These are phyloP conservation scores for Hypholoma fasciculare DNA, from an alignment of 768 basidiomycete species.

Conservation along the genomic window DNA sequence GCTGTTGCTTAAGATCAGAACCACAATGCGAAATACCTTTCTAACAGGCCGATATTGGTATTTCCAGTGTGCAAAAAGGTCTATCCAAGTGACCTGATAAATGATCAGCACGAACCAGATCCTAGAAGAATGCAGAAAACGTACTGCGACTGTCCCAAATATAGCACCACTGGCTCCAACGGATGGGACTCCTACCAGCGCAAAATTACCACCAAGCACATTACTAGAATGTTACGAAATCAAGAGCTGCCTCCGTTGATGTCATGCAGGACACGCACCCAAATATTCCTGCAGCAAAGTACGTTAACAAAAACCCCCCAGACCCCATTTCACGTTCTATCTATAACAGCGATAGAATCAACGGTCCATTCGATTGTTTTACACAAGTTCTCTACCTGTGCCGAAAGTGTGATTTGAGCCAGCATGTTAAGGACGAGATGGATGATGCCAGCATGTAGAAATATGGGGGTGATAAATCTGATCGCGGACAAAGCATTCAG, in stretches of 20 bases:
- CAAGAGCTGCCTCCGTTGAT: neutral
- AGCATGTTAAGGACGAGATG: conserved; percentile 90
- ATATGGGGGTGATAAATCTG: conserved; percentile 87
- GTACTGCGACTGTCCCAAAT: conserved; percentile 80
- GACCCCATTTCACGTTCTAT: conserved; percentile 94
- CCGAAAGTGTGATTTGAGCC: conserved; percentile 78
- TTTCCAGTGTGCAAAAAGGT: conserved; percentile 90
- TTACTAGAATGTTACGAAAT: conserved; percentile 46
- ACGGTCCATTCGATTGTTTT: too few species aligned
- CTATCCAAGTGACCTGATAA: conserved; percentile 75
- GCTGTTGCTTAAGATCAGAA: neutral
- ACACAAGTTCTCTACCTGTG: conserved; percentile 49
- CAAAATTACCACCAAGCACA: conserved; percentile 90
- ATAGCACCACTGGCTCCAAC: conserved; percentile 94
- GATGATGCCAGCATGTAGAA: conserved; percentile 95
- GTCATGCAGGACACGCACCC: conserved; percentile 48
- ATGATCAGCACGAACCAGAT: neutral
- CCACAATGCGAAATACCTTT: conserved; percentile 48
- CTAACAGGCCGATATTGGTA: conserved; percentile 81
- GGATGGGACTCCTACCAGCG: conserved; percentile 84
- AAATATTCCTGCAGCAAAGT: conserved; percentile 90
- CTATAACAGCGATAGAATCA: conserved; percentile 30
- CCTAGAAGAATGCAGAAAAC: conserved; percentile 14
- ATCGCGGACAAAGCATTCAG: conserved; percentile 5
- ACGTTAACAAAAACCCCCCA: conserved; percentile 78